Percentiles rank a stretch among this genome's conserved stretches.
Conservation (phyloP, 192 early-diverging fungal species). For the Diversispora eburnea region DNA sequence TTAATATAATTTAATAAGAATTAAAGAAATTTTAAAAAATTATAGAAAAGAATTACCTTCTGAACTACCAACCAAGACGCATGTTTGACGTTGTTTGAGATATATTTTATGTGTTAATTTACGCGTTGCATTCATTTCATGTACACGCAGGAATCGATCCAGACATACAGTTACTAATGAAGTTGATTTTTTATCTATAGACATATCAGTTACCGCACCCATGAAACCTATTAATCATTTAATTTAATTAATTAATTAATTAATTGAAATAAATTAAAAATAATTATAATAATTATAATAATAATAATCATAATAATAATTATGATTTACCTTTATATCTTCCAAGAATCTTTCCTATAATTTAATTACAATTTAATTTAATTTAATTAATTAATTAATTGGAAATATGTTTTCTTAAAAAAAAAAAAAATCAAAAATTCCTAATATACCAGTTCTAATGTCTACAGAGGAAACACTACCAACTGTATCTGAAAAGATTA, state of each 20-base stretch:
- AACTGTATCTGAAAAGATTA: slow-evolving; percentile 64
- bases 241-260: not conserved
- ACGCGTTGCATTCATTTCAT: slow-evolving; percentile 54
- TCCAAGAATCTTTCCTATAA: slow-evolving; percentile 33
- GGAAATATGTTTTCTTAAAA: not conserved
- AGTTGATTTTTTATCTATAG: slow-evolving; percentile 24
- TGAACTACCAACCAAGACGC: slow-evolving; percentile 61
- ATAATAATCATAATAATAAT: too few species aligned
- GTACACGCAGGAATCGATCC: slow-evolving; percentile 77
- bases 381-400: not conserved
- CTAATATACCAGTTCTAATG: slow-evolving; percentile 55
- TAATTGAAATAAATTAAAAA: too few species aligned
- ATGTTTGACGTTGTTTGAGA: slow-evolving; percentile 70
- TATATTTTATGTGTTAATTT: slow-evolving; percentile 63
- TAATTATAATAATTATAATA: too few species aligned
- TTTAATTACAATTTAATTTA: not conserved
- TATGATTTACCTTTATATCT: slow-evolving; percentile 55
- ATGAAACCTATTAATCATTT: slow-evolving; percentile 32
- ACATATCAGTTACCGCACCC: slow-evolving; percentile 49
- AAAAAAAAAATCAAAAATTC: too few species aligned
- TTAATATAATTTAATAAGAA: not conserved
- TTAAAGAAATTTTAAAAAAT: not conserved
- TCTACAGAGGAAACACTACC: slow-evolving; percentile 60
- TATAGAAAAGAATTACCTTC: slow-evolving; percentile 27
- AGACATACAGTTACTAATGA: slow-evolving; percentile 62